A percentile compares a stretch with the other conserved stretches of the same genome.
Evolutionary conservation across 148 eudicot genomes (phyloP).

Genomic region (Persicaria maculosa): DNA sequence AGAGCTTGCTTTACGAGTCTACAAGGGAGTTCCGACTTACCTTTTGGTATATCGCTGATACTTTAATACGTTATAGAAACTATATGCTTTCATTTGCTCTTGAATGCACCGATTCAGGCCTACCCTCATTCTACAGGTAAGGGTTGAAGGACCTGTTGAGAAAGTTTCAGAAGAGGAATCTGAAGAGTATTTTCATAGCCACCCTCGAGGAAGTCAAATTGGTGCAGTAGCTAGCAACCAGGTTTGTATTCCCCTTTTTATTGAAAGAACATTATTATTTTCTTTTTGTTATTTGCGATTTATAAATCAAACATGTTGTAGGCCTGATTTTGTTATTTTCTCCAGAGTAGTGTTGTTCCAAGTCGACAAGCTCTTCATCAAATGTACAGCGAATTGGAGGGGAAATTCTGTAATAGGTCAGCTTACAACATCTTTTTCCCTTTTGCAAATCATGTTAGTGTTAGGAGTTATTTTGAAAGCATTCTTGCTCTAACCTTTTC

Average conservation of each 20-base stretch:
- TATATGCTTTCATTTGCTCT: neutral
- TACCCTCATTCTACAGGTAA: conserved; percentile 44
- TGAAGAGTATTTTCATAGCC: conserved; percentile 86
- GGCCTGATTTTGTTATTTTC: conserved; percentile 8
- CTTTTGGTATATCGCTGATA: neutral
- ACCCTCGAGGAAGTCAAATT: conserved; percentile 97
- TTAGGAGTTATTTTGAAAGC: neutral
- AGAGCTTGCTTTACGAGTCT: neutral
- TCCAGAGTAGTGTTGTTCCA: conserved; percentile 70
- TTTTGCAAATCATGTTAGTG: neutral
- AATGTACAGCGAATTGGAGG: conserved; percentile 65
- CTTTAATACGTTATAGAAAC: neutral
- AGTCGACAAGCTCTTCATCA: conserved; percentile 67
- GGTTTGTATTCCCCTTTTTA: conserved; percentile 26
- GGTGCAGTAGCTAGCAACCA: conserved; percentile 96
- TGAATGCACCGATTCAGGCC: neutral
- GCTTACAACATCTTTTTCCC: conserved; percentile 12
- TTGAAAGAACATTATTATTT: too few relatives aligned
- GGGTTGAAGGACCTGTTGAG: conserved; percentile 82
- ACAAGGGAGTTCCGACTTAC: neutral
- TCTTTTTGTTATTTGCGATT: too few relatives aligned
- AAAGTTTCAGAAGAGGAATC: conserved; percentile 91
- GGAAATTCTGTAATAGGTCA: conserved; percentile 71
- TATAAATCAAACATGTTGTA: neutral
- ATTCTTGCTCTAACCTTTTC: neutral